Evolutionary conservation across 306 rosid species (phyloP).

Genomic region (Trichosanthes truncata): DNA sequence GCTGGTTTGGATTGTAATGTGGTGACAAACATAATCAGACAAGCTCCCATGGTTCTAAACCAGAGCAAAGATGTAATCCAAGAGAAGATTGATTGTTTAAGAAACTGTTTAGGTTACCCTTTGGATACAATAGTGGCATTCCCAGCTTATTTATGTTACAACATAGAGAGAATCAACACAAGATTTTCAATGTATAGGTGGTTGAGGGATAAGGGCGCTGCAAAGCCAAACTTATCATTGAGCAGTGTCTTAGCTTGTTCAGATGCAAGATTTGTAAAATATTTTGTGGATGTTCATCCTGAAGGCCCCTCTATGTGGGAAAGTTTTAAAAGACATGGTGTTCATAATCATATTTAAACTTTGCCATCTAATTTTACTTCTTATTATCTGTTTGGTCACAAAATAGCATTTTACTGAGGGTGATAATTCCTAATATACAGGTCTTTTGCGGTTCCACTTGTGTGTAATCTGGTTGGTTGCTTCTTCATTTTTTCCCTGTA

Average conservation of each 20-base stretch:
- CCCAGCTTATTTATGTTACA: conserved; percentile 59
- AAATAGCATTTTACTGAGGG: not conserved
- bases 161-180: conserved; percentile 35
- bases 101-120: conserved; percentile 43
- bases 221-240: conserved; percentile 38
- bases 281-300: conserved; percentile 56
- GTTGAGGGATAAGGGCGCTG: conserved; percentile 46
- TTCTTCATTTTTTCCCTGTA: not conserved
- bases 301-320: conserved; percentile 61
- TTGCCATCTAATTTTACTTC: not conserved
- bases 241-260: conserved; percentile 52
- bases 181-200: conserved; percentile 65
- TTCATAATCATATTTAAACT: not conserved
- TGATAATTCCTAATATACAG: not conserved
- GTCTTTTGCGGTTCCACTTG: not conserved
- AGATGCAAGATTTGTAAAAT: conserved; percentile 44
- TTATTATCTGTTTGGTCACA: not conserved
- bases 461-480: not conserved
- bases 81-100: conserved; percentile 56
- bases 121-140: conserved; percentile 37
- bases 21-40: conserved; percentile 37
- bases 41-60: conserved; percentile 52
- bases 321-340: conserved; percentile 18
- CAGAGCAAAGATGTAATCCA: conserved; percentile 34
- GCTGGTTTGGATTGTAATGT: conserved; percentile 67